Conservation (phyloP, 345 rosid species). For the Salix arbutifolia region DNA sequence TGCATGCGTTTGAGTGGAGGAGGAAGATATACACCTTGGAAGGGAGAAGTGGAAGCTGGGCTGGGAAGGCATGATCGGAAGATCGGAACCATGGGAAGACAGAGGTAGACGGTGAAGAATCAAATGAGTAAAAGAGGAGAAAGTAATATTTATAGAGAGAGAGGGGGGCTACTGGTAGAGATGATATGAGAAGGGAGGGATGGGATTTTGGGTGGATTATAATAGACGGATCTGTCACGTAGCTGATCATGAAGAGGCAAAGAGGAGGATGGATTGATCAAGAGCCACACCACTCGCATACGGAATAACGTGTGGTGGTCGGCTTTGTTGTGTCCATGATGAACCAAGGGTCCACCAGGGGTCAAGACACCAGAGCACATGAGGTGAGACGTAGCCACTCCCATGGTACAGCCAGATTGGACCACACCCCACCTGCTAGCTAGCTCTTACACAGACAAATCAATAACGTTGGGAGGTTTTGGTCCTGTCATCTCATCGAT, state of each 20-base stretch:
- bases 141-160: background rate
- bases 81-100: slow-evolving; percentile 44
- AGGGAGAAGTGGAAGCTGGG: slow-evolving; percentile 38
- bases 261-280: background rate
- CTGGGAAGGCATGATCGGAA: slow-evolving; percentile 35
- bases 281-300: background rate
- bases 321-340: background rate
- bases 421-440: background rate
- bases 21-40: slow-evolving; percentile 21
- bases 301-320: background rate
- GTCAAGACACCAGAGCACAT: background rate
- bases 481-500: background rate
- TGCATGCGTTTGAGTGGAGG: background rate
- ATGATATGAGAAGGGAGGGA: background rate
- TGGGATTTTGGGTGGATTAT: background rate
- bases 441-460: background rate
- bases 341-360: background rate
- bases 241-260: slow-evolving; percentile 28
- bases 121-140: background rate
- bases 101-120: background rate
- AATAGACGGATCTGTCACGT: slow-evolving; percentile 26
- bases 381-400: background rate
- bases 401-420: background rate
- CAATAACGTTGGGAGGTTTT: background rate
- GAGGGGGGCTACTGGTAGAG: background rate